Conservation (phyloP, 148 eudicot species). For the Polygonum maritimum region DNA sequence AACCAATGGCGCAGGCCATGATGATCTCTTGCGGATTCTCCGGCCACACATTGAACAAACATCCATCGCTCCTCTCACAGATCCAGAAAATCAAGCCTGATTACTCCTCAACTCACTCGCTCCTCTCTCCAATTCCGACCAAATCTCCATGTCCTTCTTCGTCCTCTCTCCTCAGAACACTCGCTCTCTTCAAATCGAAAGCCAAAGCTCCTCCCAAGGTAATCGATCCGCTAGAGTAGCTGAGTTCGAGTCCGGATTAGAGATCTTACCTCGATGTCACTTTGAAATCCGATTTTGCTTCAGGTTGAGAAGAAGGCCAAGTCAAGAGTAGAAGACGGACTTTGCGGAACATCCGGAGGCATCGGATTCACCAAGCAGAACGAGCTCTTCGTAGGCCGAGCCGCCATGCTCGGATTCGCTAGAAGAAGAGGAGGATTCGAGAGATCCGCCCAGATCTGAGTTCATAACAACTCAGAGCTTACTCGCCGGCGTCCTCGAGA, state of each 20-base stretch:
- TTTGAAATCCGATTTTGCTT: not conserved
- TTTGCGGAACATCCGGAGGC: conserved; percentile 94
- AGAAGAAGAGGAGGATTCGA: not conserved
- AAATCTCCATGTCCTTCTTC: conserved; percentile 19
- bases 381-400: conserved; percentile 96
- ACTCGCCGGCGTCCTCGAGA: conserved; percentile 19
- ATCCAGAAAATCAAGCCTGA: conserved; percentile 40
- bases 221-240: not conserved
- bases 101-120: conserved; percentile 27
- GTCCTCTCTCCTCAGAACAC: conserved; percentile 13
- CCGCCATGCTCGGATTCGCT: conserved; percentile 90
- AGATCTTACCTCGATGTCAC: not conserved
- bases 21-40: conserved; percentile 35
- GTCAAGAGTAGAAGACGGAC: conserved; percentile 76
- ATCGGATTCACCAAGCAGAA: conserved; percentile 93
- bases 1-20: conserved; percentile 64
- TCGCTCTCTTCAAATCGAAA: conserved; percentile 81
- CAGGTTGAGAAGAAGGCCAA: conserved; percentile 31
- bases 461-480: not conserved
- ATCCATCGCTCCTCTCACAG: conserved; percentile 30
- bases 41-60: conserved; percentile 30
- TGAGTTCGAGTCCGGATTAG: not conserved
- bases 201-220: conserved; percentile 78
- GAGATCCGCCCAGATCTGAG: not conserved
- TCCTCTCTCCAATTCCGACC: conserved; percentile 17